Percentiles rank a stretch among this genome's conserved stretches.
phyloP scores from a whole-genome alignment of 2,329 filamentous ascomycete genomes.

The Aspergillus sp. region DNA sequence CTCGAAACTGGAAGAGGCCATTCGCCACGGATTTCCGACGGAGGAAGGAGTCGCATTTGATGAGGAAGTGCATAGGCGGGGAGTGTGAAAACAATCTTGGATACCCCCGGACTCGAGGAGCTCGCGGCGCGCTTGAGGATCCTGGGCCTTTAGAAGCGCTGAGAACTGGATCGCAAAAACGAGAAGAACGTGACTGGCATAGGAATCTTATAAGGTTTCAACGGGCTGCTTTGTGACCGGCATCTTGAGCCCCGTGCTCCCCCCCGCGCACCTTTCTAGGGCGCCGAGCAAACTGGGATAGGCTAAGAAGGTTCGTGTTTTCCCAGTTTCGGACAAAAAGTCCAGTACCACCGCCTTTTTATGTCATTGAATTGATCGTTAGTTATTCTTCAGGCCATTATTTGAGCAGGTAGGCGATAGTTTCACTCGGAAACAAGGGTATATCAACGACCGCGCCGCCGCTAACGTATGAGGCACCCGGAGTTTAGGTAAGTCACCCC shows the following conservation, averaged over 20 bases:
- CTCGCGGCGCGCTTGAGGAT: not conserved
- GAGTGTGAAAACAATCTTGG: not conserved
- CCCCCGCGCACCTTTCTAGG: not conserved
- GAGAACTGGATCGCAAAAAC: not conserved
- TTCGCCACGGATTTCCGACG: not conserved
- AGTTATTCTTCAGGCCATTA: not conserved
- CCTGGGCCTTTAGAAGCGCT: not conserved
- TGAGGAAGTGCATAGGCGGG: not conserved
- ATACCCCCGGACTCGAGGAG: not conserved
- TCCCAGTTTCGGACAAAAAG: not conserved
- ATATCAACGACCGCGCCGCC: slow-evolving; percentile 17
- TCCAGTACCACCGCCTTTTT: not conserved
- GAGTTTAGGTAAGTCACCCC: slow-evolving; percentile 12
- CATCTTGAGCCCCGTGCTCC: not conserved
- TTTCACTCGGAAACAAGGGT: not conserved
- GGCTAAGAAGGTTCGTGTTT: slow-evolving; percentile 4
- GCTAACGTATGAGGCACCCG: slow-evolving; percentile 7
- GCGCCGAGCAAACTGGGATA: not conserved
- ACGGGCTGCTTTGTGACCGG: not conserved
- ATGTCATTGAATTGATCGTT: not conserved
- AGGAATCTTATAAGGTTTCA: not conserved
- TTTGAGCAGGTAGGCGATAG: not conserved
- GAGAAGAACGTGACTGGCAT: not conserved
- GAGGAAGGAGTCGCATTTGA: not conserved
- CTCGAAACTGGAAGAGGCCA: not conserved